Evolutionary conservation across 1,284 basidiomycete genomes (phyloP), one percentile per base, ranked within the genome.

Genomic region (Omphalotus olearius): DNA sequence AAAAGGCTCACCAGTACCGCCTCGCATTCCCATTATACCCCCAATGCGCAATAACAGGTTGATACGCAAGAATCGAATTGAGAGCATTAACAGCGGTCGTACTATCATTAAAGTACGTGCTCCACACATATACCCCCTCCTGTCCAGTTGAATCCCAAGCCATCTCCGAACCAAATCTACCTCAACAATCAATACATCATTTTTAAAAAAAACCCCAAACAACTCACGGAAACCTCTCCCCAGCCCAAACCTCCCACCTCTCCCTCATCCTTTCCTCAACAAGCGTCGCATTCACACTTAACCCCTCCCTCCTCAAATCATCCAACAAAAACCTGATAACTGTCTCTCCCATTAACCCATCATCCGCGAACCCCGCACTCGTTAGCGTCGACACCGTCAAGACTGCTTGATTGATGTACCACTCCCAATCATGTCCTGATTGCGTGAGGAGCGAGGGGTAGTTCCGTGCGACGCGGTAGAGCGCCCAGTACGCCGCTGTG

Each of bases 71-170:
- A 46, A 82, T 80, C 2, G 79, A 80, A 57, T 80, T 80, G 55
- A 82, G 63, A 1, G 74, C 68, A 59, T 82, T 81, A 28, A 66
- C 67, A 2, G 79, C 75, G 0, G 80, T 82, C 2, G 62, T 69
- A 3, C 70, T 69, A 56, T 80, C 73, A 58, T 78, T 78, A 67
- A 82, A 81, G 60, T 74, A 79, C 53, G 69, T 75, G 45, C 73
- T 70, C 79, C 79, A 82, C 0, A 66, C 69, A 57, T 78, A 81
- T 1, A 80, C 77, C 18, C 77, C 77, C 60, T 80, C 78, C 56
- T 81, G 79, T 7, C 79, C 80, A 10, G 80, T 81, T 13, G 78
- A 80, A 60, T 82, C 79, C 79, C 79, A 81, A 7, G 78, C 79
- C 78, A 80, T 79, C 61, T 82, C 79, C 1, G 77, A 79, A 6